Evolutionary conservation across 306 rosid species (phyloP).

Genomic region (Parietaria judaica): DNA sequence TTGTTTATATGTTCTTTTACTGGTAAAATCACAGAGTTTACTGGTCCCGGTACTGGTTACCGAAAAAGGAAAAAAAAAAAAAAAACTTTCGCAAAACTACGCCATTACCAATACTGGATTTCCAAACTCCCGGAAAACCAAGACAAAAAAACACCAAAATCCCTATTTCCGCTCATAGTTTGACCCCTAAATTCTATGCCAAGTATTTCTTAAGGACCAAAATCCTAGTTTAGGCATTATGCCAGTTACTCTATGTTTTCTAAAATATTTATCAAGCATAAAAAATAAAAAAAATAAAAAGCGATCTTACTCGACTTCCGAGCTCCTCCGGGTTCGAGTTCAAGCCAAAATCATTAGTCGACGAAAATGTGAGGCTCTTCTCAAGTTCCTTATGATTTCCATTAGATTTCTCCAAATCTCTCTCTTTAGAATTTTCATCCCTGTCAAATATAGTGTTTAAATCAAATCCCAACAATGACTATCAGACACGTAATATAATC

Average conservation of each 20-base stretch:
- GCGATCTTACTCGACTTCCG: conserved; percentile 33
- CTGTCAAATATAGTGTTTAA: conserved; percentile 15
- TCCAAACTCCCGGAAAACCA: too few relatives aligned
- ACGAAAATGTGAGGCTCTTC: conserved; percentile 32
- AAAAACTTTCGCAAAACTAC: too few relatives aligned
- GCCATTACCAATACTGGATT: too few relatives aligned
- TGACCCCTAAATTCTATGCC: too few relatives aligned
- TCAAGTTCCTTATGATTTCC: conserved; percentile 22
- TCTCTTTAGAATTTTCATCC: conserved; percentile 29
- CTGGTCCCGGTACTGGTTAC: not conserved
- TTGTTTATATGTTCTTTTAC: too few relatives aligned
- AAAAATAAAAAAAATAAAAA: not conserved
- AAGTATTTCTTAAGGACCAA: too few relatives aligned
- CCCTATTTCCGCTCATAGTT: too few relatives aligned
- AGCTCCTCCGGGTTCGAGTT: conserved; percentile 35
- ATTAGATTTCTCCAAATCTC: conserved; percentile 17
- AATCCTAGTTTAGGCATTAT: too few relatives aligned
- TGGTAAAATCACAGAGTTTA: too few relatives aligned
- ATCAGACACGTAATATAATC: not conserved
- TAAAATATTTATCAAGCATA: too few relatives aligned
- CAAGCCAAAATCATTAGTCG: conserved; percentile 35
- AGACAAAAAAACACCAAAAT: too few relatives aligned
- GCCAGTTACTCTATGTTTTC: too few relatives aligned
- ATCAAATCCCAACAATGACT: conserved; percentile 10
- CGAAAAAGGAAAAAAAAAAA: not conserved